Evolutionary conservation across 2,329 filamentous ascomycete species (phyloP).

Genomic region (Xylariaceae sp.): DNA sequence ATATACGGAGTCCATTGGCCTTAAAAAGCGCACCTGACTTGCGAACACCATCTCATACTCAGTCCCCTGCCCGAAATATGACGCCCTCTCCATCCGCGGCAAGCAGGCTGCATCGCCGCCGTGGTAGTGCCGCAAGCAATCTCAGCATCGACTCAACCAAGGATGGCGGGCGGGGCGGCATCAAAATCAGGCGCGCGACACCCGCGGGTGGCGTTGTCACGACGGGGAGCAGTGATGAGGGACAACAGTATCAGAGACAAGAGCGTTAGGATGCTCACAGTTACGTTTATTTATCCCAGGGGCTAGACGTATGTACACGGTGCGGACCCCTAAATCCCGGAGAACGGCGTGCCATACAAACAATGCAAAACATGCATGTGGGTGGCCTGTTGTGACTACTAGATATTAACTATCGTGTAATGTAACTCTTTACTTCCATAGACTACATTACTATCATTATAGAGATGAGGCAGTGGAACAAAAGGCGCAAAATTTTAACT

Average conservation of each 20-base stretch:
- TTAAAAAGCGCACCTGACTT: conserved; percentile 28
- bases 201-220: conserved; percentile 46
- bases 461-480: no score
- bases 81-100: conserved; percentile 29
- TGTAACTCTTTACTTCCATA: no score
- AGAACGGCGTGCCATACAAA: no score
- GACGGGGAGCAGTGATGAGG: conserved; percentile 36
- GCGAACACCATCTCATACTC: neutral
- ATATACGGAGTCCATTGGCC: conserved; percentile 17
- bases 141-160: conserved; percentile 49
- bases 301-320: conserved; percentile 5
- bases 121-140: conserved; percentile 42
- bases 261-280: neutral
- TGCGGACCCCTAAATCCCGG: no score
- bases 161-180: conserved; percentile 44
- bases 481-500: no score
- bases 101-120: conserved; percentile 30
- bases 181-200: conserved; percentile 48
- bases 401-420: no score
- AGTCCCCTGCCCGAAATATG: neutral
- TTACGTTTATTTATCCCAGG: neutral
- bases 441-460: no score
- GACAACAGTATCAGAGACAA: conserved; percentile 7
- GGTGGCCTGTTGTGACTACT: no score
- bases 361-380: no score